Conservation (phyloP, 2,329 filamentous ascomycete species). For the Fonsecaea multimorphosa region DNA sequence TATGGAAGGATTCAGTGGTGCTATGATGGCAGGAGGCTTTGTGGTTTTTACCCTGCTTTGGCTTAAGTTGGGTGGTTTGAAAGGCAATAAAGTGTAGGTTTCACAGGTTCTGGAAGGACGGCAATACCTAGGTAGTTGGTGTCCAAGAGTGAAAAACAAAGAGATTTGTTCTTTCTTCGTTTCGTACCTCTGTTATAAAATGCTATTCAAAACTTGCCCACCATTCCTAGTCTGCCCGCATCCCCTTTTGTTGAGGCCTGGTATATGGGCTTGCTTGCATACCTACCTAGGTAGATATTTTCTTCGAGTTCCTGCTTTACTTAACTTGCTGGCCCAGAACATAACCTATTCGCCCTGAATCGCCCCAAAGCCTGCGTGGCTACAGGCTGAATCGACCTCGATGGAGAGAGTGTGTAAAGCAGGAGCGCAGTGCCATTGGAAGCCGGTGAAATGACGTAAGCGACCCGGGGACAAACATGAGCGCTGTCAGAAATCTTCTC, state of each 20-base stretch:
- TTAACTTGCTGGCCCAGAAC: too few relatives aligned
- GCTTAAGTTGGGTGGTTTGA: constrained; percentile 43
- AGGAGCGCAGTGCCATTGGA: not conserved
- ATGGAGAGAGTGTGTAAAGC: not conserved
- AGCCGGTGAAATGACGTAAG: constrained; percentile 3
- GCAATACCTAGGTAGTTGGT: not conserved
- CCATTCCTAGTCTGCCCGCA: too few relatives aligned
- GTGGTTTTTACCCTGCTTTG: constrained; percentile 48
- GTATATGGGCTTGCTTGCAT: too few relatives aligned
- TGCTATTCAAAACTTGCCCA: too few relatives aligned
- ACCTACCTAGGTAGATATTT: too few relatives aligned
- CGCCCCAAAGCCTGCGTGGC: not conserved
- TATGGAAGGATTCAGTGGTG: constrained; percentile 69
- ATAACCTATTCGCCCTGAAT: too few relatives aligned
- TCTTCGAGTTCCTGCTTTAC: too few relatives aligned
- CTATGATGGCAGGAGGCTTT: constrained; percentile 54
- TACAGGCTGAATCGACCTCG: not conserved
- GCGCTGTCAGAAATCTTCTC: not conserved
- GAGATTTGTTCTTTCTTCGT: too few relatives aligned
- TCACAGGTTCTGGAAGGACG: not conserved
- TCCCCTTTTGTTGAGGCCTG: too few relatives aligned
- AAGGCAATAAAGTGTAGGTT: constrained; percentile 33
- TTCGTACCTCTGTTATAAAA: too few relatives aligned
- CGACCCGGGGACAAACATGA: not conserved
- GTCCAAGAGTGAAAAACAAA: not conserved